Percentiles rank a stretch among this genome's conserved stretches.
Conservation (phyloP, 768 basidiomycete genomes). For the Lactarius quietus region DNA sequence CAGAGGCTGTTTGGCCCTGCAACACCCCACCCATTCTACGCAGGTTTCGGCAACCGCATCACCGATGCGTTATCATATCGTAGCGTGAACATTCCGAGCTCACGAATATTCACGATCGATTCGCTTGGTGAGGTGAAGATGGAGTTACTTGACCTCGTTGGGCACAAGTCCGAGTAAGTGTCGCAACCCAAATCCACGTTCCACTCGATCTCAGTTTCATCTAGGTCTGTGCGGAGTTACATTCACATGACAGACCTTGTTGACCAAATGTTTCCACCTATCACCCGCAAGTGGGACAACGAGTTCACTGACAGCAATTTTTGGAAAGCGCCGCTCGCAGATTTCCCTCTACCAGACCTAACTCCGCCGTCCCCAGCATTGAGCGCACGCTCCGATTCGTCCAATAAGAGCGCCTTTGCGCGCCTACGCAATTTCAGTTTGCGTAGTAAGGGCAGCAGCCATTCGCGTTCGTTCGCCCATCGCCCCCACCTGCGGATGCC, state of each 20-base stretch:
- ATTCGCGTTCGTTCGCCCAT: constrained; percentile 32
- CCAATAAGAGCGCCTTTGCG: constrained; percentile 65
- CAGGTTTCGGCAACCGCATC: constrained; percentile 97
- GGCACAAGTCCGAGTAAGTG: constrained; percentile 91
- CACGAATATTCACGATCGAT: constrained; percentile 96
- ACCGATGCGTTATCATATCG: constrained; percentile 98
- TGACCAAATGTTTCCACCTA: constrained; percentile 98
- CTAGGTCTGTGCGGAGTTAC: constrained; percentile 51
- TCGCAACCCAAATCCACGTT: neutral
- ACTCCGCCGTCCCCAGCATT: constrained; percentile 89
- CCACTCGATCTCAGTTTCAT: neutral
- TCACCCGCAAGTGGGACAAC: constrained; percentile 80
- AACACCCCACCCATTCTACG: constrained; percentile 80
- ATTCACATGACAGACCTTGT: constrained; percentile 99
- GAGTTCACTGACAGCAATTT: constrained; percentile 98
- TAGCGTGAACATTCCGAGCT: constrained; percentile 90
- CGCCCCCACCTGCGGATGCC: constrained; percentile 32
- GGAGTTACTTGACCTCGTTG: constrained; percentile 93
- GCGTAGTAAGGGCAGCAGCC: constrained; percentile 40
- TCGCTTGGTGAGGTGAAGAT: constrained; percentile 93
- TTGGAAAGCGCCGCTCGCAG: constrained; percentile 82
- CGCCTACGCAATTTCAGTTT: constrained; percentile 77
- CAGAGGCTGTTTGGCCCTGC: constrained; percentile 81
- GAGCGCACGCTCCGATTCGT: constrained; percentile 88
- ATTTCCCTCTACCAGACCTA: constrained; percentile 74